Conservation (phyloP, 306 rosid genomes). For the Malus domestica region DNA sequence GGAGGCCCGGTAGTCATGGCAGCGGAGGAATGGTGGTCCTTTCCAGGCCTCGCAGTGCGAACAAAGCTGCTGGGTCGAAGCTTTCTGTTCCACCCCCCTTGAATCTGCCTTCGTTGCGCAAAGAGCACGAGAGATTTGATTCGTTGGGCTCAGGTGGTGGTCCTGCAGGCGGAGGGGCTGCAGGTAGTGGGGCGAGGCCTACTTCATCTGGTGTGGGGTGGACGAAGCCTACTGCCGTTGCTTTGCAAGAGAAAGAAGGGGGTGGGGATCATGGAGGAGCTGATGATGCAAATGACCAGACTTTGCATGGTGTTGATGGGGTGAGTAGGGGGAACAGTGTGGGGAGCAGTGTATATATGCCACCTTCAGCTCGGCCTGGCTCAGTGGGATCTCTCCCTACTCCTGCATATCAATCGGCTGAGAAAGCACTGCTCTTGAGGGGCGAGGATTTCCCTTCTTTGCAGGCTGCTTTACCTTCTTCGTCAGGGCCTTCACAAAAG, state of each 20-base stretch:
- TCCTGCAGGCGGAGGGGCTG: constrained; percentile 46
- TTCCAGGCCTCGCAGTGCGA: constrained; percentile 88
- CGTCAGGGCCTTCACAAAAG: constrained; percentile 45
- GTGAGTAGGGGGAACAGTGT: constrained; percentile 28
- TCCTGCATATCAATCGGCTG: constrained; percentile 20
- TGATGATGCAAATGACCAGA: constrained; percentile 40
- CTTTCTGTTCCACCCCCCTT: constrained; percentile 99
- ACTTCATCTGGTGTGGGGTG: constrained; percentile 79
- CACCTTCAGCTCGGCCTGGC: constrained; percentile 56
- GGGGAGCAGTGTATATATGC: constrained; percentile 48
- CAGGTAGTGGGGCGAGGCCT: constrained; percentile 68
- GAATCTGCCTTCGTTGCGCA: constrained; percentile 83
- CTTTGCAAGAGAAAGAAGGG: constrained; percentile 47
- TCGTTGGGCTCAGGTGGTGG: constrained; percentile 62
- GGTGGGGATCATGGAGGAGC: constrained; percentile 24
- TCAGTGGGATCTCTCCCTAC: constrained; percentile 19
- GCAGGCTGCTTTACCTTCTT: constrained; percentile 63
- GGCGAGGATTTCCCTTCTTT: constrained; percentile 96
- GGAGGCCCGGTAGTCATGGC: constrained; percentile 40
- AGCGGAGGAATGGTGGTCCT: constrained; percentile 76
- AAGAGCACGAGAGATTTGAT: constrained; percentile 86
- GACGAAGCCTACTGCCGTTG: constrained; percentile 58
- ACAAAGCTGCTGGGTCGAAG: constrained; percentile 79
- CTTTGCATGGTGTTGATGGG: constrained; percentile 31
- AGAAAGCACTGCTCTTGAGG: constrained; percentile 54